phyloP scores from a whole-genome alignment of 441 rosid species.

The Mallotus repandus region DNA sequence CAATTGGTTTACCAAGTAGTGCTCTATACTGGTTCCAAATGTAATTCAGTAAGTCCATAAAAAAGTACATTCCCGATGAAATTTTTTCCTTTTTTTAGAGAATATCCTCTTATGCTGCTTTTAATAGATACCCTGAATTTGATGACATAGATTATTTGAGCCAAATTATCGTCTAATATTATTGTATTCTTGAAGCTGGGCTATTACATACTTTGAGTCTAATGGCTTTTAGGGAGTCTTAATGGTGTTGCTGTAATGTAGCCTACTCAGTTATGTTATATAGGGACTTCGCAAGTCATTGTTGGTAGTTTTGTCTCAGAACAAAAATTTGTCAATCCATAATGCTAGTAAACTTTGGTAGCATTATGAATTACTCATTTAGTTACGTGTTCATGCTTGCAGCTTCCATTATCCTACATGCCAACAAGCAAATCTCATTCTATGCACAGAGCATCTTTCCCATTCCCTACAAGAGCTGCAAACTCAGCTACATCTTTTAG shows the following conservation, averaged over 20 bases:
- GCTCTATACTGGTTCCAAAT: conserved; percentile 36
- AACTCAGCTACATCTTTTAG: conserved; percentile 31
- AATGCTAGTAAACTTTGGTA: neutral
- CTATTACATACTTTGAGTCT: neutral
- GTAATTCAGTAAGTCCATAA: conserved; percentile 44
- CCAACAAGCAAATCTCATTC: conserved; percentile 37
- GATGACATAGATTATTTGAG: no score
- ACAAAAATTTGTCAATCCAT: neutral
- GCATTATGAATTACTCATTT: no score
- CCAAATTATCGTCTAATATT: neutral
- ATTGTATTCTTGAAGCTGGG: neutral
- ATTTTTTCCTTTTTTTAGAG: neutral
- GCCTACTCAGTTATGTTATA: neutral
- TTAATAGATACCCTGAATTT: neutral
- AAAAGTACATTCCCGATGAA: neutral
- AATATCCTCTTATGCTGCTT: neutral
- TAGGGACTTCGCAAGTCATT: no score
- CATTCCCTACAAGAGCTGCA: conserved; percentile 36
- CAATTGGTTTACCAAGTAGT: no score
- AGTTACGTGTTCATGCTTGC: conserved; percentile 37
- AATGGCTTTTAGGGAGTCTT: neutral
- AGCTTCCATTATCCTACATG: conserved; percentile 53
- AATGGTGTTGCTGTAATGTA: neutral
- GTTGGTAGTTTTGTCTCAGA: neutral
- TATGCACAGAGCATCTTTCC: conserved; percentile 66